Conservation (phyloP, 805 yeast genomes). For the Trichomonascus vanleenenianus region DNA sequence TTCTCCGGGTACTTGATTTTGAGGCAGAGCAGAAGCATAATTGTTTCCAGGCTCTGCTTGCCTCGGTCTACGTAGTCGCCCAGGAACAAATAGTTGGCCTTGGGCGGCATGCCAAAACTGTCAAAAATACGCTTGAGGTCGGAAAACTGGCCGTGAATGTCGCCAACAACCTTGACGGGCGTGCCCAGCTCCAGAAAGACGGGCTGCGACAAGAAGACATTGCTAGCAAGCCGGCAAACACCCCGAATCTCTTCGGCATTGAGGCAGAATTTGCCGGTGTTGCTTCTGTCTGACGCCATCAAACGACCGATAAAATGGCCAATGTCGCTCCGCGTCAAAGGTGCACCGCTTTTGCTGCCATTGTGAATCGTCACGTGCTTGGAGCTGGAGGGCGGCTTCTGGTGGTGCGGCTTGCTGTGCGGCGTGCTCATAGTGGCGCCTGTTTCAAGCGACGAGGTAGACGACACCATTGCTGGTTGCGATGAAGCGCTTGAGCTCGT, state of each 20-base stretch:
- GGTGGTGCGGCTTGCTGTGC: too few species aligned
- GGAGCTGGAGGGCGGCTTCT: too few species aligned
- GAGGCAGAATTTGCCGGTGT: conserved; percentile 65
- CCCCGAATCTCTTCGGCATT: conserved; percentile 73
- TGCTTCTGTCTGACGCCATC: conserved; percentile 84
- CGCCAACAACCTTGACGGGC: conserved; percentile 82
- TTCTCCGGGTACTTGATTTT: conserved; percentile 92
- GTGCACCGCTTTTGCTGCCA: too few species aligned
- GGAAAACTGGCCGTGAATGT: conserved; percentile 89
- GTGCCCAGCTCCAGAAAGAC: conserved; percentile 74
- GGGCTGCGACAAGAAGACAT: conserved; percentile 81
- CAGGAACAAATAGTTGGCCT: conserved; percentile 75
- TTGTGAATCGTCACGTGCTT: too few species aligned
- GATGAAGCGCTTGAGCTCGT: neutral
- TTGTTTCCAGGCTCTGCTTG: conserved; percentile 86
- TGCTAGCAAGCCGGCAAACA: conserved; percentile 75
- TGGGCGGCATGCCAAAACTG: conserved; percentile 91
- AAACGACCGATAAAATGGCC: conserved; percentile 79
- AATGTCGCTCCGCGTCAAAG: conserved; percentile 25
- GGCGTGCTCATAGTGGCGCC: neutral
- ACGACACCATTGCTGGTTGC: neutral
- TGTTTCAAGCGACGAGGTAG: too few species aligned
- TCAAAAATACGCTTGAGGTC: conserved; percentile 82
- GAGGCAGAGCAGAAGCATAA: conserved; percentile 71
- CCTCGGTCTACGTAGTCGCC: conserved; percentile 98